These are phyloP conservation scores for Umbilicaria muhlenbergii DNA, from an alignment of 495 filamentous ascomycete genomes.

Conservation along the genomic window DNA sequence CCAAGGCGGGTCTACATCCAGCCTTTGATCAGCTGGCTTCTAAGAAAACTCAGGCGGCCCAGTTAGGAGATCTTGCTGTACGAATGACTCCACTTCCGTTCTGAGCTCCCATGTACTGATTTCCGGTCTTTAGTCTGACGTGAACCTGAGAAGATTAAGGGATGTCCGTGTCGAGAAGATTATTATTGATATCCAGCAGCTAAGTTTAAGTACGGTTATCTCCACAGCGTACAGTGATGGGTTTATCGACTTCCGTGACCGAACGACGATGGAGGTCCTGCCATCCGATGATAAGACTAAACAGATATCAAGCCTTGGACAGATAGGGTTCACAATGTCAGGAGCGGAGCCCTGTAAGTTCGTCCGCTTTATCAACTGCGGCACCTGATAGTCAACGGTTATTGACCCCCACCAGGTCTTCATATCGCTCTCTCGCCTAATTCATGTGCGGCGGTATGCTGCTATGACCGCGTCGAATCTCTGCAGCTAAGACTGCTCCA, in stretches of 20 bases:
- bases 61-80: conserved; percentile 21
- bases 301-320: conserved; percentile 48
- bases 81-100: conserved; percentile 7
- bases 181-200: conserved; percentile 46
- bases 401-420: conserved; percentile 30
- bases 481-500: neutral
- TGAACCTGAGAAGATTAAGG: conserved; percentile 47
- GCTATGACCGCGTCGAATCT: conserved; percentile 19
- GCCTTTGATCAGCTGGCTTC: conserved; percentile 59
- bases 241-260: conserved; percentile 60
- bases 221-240: conserved; percentile 62
- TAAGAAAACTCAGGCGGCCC: conserved; percentile 39
- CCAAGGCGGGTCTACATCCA: conserved; percentile 44
- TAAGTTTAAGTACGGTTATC: conserved; percentile 51
- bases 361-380: neutral
- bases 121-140: conserved; percentile 28
- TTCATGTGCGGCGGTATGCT: conserved; percentile 44
- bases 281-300: conserved; percentile 43
- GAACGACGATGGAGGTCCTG: conserved; percentile 48
- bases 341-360: conserved; percentile 31
- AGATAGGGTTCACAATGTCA: conserved; percentile 58
- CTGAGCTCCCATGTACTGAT: neutral
- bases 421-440: conserved; percentile 62
- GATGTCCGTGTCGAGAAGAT: conserved; percentile 49
- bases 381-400: conserved; percentile 15